Base-by-base conservation (phyloP, 768 basidiomycete species). In the Suillus clintonianus region DNA sequence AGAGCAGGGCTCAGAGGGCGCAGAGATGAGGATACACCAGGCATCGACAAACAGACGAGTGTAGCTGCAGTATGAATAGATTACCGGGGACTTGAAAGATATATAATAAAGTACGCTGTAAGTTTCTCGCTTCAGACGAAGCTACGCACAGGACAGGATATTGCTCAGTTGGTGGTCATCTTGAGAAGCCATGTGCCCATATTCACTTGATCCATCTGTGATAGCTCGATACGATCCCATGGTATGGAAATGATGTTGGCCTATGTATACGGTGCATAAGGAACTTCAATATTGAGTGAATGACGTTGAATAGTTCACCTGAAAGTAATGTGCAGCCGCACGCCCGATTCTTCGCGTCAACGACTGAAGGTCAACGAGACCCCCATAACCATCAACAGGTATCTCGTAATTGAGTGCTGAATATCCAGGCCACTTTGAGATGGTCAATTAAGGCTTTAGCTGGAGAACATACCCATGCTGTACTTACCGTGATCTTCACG, bases 161-260 rank as follows among this genome's bases (percentile, higher is more conserved):
- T 34, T 53, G n/a, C 64, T 67, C 71, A 77, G 64, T 65, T 59
- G 24, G 72, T 66, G 39, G 75, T 78, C 70, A 82, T 75, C 67
- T 89, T 88, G 48, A 89, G 89, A 71, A 89, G 88, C 90, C 90
- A 92, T 59, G 85, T 83, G 63, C 90, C 90, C 65, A 84, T 81
- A 0, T 85, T 76, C 30, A 87, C 76, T 74, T 91, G 90, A 74
- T 91, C 90, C 65, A 92, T 78, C 68, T 89, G 85, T 72, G 89
- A 88, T 56, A 92, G 80, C 62, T 87, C 81, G 42, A 91, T 85
- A 61, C 85, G 83, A 73, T 89, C 85, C 86, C 86, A 88, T 22
- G 83, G 81, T 64, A 90, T 82, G 30, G 89, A 89, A 68, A 91
- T 86, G 62, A 83, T 81, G 72, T 90, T 90, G 10, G 86, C 82